Base-by-base conservation (phyloP, 345 rosid genomes). In the Bruguiera gymnorhiza region DNA sequence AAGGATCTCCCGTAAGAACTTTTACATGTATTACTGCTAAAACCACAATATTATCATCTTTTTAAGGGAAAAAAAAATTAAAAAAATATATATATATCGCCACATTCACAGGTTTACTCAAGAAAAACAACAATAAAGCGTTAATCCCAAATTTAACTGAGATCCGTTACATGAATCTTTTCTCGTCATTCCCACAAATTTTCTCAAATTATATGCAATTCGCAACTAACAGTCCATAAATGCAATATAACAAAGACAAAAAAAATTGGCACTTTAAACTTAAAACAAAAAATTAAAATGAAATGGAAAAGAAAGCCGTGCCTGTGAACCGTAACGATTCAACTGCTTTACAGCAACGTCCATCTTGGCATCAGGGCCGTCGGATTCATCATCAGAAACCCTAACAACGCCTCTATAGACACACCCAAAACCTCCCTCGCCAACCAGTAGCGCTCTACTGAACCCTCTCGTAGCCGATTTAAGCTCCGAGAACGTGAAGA, bases 311-410 rank as follows among this genome's bases (percentile, higher is more conserved):
- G 53, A 29, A 68, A 70, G 43, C 58, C 92, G 63, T 95, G 99
- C 99, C 99, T 95, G 97, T 88, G 85, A 86, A 70, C 99, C 99
- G 43, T 85, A 92, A 62, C 96, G 97, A 77, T 95, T 92, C 73
- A 95, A 79, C 83, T 92, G 97, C 65, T 95, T 95, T 21, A 95
- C 80, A 26, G 99, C 97, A 48, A 92, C 96, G 57, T 87, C 83
- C 65, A 86, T 62, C 81, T 82, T 86, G 6, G 80, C 78, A 75
- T 78, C 80, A 58, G 68, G 63, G 53, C 79, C 85, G 46, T 78
- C 68, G 27, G 61, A 68, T 36, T 54, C 66, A 8, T 60, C 76
- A 58, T 69, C 78, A 15, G 83, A 62, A 67, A 85, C 79, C 74
- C 77, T 76, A 70, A 93, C 84, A 29, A 85, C 85, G 36, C 92